phyloP scores from a whole-genome alignment of 768 basidiomycete genomes.

The Rubroboletus pulcherrimus region DNA sequence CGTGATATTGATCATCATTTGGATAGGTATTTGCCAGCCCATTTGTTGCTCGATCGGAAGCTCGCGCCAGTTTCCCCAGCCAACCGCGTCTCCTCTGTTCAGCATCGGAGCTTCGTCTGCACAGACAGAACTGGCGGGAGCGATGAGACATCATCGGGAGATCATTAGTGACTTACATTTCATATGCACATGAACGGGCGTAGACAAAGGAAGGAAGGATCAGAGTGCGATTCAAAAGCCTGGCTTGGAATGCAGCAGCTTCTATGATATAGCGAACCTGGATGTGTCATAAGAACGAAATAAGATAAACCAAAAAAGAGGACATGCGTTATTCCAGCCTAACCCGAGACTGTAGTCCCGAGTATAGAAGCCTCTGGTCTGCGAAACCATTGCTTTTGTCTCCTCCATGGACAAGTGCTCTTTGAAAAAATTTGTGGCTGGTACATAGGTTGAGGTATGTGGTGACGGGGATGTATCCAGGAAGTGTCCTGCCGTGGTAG shows the following conservation, averaged over 20 bases:
- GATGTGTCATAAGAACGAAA: neutral
- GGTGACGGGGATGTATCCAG: neutral
- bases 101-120: conserved; percentile 40
- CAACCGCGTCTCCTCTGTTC: conserved; percentile 39
- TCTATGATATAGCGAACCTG: conserved; percentile 46
- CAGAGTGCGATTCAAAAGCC: conserved; percentile 38
- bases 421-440: neutral
- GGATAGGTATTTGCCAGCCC: conserved; percentile 31
- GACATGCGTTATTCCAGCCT: conserved; percentile 44
- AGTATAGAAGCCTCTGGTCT: conserved; percentile 39
- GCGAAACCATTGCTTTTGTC: conserved; percentile 32
- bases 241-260: conserved; percentile 36
- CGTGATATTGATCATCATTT: conserved; percentile 39
- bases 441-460: neutral
- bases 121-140: conserved; percentile 28
- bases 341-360: conserved; percentile 42
- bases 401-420: conserved; percentile 29
- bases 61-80: conserved; percentile 36
- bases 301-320: neutral
- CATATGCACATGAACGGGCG: conserved; percentile 41
- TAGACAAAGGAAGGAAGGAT: conserved; percentile 42
- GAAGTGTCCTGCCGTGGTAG: neutral
- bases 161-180: conserved; percentile 25
- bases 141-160: neutral
- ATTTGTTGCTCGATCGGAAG: conserved; percentile 33